phyloP scores from a whole-genome alignment of 1,284 basidiomycete species.

The Meripilus lineatus region DNA sequence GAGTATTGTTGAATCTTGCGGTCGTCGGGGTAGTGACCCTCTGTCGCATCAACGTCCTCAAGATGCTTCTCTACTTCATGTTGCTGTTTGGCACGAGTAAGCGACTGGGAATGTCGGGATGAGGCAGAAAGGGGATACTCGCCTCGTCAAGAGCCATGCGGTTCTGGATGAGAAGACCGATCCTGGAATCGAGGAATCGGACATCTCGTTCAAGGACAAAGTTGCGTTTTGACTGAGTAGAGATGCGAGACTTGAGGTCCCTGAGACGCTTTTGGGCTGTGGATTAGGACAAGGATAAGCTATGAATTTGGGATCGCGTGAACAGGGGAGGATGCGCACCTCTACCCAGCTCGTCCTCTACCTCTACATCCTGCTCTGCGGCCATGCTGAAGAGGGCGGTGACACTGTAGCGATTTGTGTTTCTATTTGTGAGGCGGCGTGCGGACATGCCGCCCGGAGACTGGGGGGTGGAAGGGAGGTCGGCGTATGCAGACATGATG shows the following conservation, averaged over 20 bases:
- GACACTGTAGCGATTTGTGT: conserved; percentile 95
- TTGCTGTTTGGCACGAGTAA: conserved; percentile 57
- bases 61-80: conserved; percentile 91
- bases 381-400: conserved; percentile 97
- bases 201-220: conserved; percentile 98
- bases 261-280: conserved; percentile 92
- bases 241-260: conserved; percentile 96
- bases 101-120: too few relatives aligned
- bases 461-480: conserved; percentile 42
- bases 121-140: conserved; percentile 30
- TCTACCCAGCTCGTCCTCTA: conserved; percentile 95
- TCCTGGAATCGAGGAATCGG: conserved; percentile 95
- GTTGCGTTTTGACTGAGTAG: conserved; percentile 98
- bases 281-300: conserved; percentile 1
- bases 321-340: conserved; percentile 48
- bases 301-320: background rate
- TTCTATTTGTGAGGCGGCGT: conserved; percentile 80
- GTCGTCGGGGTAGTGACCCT: conserved; percentile 90
- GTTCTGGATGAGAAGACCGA: conserved; percentile 97
- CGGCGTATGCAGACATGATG: conserved; percentile 59
- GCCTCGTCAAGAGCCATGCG: conserved; percentile 96
- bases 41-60: conserved; percentile 90
- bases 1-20: conserved; percentile 93
- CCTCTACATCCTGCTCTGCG: conserved; percentile 97
- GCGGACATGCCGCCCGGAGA: conserved; percentile 62